Evolutionary conservation across 306 rosid genomes (phyloP).

Genomic region (Purshia tridentata): DNA sequence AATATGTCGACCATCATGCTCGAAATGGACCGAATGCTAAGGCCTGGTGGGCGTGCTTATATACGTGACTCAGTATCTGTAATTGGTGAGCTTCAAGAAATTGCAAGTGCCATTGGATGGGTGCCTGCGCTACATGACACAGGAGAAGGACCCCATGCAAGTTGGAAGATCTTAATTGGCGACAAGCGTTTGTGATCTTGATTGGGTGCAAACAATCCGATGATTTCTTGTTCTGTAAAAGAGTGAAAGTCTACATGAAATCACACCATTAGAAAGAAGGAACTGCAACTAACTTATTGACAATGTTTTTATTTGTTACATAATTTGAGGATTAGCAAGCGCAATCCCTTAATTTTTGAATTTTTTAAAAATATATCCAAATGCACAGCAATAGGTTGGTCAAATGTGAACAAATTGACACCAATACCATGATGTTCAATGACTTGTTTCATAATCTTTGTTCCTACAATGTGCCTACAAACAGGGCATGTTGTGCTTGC

Average conservation of each 20-base stretch:
- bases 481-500: not conserved
- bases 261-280: constrained; percentile 21
- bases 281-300: constrained; percentile 27
- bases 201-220: constrained; percentile 9
- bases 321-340: constrained; percentile 2
- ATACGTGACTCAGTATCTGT: constrained; percentile 63
- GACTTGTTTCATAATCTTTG: not conserved
- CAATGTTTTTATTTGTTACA: not conserved
- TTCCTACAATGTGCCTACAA: no score
- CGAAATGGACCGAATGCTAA: constrained; percentile 85
- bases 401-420: not conserved
- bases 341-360: not conserved
- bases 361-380: not conserved
- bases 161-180: constrained; percentile 67
- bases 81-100: constrained; percentile 55
- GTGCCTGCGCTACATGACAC: constrained; percentile 45
- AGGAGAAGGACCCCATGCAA: constrained; percentile 87
- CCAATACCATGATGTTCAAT: not conserved
- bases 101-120: constrained; percentile 77
- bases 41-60: constrained; percentile 83
- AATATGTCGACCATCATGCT: constrained; percentile 75
- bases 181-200: constrained; percentile 61
- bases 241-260: constrained; percentile 14
- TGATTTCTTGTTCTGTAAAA: not conserved
- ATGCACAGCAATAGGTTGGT: not conserved